phyloP scores from a whole-genome alignment of 164 flowering plant genomes.

The Brasenia schreberi region DNA sequence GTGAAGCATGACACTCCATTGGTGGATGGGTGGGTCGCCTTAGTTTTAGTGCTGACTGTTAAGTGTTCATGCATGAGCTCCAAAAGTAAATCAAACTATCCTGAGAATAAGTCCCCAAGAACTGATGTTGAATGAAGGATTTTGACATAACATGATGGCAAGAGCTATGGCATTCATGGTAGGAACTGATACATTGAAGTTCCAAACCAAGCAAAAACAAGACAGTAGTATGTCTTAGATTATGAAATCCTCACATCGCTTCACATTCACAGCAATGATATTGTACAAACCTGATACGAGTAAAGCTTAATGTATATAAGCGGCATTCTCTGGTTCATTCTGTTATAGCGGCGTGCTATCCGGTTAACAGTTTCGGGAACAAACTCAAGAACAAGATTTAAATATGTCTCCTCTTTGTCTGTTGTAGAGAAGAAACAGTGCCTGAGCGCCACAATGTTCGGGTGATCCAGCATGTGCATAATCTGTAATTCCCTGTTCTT shows the following conservation, averaged over 20 bases:
- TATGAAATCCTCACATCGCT: neutral
- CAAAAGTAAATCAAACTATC: no score
- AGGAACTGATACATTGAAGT: no score
- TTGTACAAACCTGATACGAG: conserved; percentile 58
- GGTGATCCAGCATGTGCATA: conserved; percentile 97
- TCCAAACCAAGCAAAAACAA: no score
- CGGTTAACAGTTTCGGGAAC: conserved; percentile 93
- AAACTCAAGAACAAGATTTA: conserved; percentile 89
- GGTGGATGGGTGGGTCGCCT: no score
- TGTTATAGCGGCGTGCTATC: conserved; percentile 67
- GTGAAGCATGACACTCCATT: no score
- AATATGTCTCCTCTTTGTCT: conserved; percentile 83
- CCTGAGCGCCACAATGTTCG: conserved; percentile 79
- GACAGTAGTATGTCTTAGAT: neutral
- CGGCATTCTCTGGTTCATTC: conserved; percentile 77
- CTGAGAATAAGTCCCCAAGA: no score
- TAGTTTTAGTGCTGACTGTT: no score
- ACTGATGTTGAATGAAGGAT: no score
- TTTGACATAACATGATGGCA: no score
- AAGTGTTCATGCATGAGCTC: no score
- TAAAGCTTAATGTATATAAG: conserved; percentile 87
- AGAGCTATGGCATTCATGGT: no score
- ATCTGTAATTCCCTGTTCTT: conserved; percentile 94
- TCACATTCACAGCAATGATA: neutral
- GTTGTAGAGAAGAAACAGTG: conserved; percentile 84